phyloP scores from a whole-genome alignment of 306 rosid species.

The Pterocarpus macrocarpus region DNA sequence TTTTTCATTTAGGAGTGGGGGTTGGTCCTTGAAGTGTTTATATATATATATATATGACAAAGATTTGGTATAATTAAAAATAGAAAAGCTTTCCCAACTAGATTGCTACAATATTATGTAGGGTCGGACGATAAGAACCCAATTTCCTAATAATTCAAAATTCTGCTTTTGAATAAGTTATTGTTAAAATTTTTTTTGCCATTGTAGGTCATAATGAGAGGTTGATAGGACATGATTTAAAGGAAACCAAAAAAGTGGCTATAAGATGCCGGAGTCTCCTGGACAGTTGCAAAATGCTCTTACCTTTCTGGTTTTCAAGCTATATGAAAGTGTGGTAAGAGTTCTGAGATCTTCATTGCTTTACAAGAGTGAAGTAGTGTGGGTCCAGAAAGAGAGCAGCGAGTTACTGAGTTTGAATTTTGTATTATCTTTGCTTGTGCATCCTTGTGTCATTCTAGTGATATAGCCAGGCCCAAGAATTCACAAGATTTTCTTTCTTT shows the following conservation, averaged over 20 bases:
- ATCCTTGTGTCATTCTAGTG: constrained; percentile 6
- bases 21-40: not conserved
- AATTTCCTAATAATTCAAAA: not conserved
- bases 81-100: not conserved
- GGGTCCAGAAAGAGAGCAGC: not conserved
- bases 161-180: constrained; percentile 3
- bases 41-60: not conserved
- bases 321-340: not conserved
- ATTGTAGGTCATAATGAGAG: not conserved
- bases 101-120: not conserved
- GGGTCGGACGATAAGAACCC: not conserved
- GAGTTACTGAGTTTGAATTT: constrained; percentile 14
- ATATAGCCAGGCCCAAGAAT: not conserved
- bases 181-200: constrained; percentile 1
- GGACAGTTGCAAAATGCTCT: constrained; percentile 1
- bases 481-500: constrained; percentile 6
- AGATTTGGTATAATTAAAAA: not conserved
- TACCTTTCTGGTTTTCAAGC: constrained; percentile 1
- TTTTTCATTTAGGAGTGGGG: not conserved
- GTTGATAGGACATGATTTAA: not conserved
- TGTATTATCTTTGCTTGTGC: not conserved
- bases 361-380: not conserved
- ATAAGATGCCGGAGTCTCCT: not conserved
- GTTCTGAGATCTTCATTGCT: constrained; percentile 11
- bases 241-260: constrained; percentile 3